Conservation (phyloP, 2,329 filamentous ascomycete genomes). For the Achaetomium macrosporum region DNA sequence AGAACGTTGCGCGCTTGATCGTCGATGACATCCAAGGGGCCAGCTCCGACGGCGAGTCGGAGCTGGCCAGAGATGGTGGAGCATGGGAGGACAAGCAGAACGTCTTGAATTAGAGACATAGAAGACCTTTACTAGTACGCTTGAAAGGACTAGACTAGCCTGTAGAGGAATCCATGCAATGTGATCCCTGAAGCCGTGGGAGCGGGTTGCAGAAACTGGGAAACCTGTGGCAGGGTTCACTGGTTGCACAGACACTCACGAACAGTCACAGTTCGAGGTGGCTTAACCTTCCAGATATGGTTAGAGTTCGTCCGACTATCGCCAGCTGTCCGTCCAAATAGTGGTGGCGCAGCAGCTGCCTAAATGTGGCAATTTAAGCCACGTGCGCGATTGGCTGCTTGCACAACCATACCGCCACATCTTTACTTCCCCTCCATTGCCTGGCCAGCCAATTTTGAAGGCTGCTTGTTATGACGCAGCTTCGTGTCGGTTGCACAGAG, state of each 20-base stretch:
- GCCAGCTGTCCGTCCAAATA: too few species aligned
- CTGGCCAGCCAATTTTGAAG: slow-evolving; percentile 13
- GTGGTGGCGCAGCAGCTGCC: slow-evolving; percentile 15
- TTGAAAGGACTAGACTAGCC: too few species aligned
- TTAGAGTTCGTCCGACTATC: too few species aligned
- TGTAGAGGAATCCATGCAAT: too few species aligned
- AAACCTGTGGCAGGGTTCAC: too few species aligned
- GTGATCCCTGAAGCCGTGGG: too few species aligned
- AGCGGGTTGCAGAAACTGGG: too few species aligned
- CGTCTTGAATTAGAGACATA: background rate
- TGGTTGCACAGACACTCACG: too few species aligned
- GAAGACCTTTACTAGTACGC: too few species aligned
- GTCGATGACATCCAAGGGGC: slow-evolving; percentile 50
- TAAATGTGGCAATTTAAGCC: slow-evolving; percentile 8
- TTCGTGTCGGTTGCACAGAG: slow-evolving; percentile 13
- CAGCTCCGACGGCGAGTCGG: background rate
- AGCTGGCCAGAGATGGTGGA: background rate
- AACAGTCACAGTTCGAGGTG: too few species aligned
- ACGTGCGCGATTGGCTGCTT: slow-evolving; percentile 12
- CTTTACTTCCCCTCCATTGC: slow-evolving; percentile 17
- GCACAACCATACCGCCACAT: slow-evolving; percentile 24
- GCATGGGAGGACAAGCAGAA: slow-evolving; percentile 11
- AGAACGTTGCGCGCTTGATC: slow-evolving; percentile 70
- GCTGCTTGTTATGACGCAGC: slow-evolving; percentile 29
- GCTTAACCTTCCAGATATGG: too few species aligned